phyloP scores from a whole-genome alignment of 139 green algal species.

The Chlorella sp. region DNA sequence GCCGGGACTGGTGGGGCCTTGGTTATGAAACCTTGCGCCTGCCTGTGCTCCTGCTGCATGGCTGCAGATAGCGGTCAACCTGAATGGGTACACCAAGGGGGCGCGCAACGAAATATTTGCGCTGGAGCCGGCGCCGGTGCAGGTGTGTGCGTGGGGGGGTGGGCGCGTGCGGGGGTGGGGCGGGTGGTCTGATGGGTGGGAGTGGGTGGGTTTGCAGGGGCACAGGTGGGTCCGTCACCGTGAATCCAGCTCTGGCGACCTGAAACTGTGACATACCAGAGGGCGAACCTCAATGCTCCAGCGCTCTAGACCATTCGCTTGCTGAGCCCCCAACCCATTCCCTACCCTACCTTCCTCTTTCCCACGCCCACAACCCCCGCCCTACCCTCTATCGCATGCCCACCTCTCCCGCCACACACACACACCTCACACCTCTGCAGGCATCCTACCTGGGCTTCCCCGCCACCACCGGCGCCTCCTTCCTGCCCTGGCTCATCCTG shows the following conservation, averaged over 20 bases:
- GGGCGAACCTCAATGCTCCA: too few relatives aligned
- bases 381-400: too few relatives aligned
- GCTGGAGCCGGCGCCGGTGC: slow-evolving; percentile 83
- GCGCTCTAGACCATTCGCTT: too few relatives aligned
- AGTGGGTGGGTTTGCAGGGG: not conserved
- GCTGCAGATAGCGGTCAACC: slow-evolving; percentile 84
- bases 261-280: too few relatives aligned
- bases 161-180: too few relatives aligned
- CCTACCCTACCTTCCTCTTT: too few relatives aligned
- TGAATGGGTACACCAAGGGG: slow-evolving; percentile 96
- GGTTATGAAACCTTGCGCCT: not conserved
- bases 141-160: slow-evolving; percentile 48
- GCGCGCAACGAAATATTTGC: slow-evolving; percentile 95
- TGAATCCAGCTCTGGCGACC: too few relatives aligned
- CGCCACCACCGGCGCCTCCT: slow-evolving; percentile 82
- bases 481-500: slow-evolving; percentile 86
- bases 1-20: not conserved
- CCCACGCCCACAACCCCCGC: too few relatives aligned
- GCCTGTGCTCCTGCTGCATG: too few relatives aligned
- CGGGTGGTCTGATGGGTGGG: too few relatives aligned
- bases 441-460: slow-evolving; percentile 92
- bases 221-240: too few relatives aligned
- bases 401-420: not conserved
- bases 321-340: too few relatives aligned
- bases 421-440: not conserved